These are phyloP conservation scores for Sporothrix dimorphospora DNA, from an alignment of 2,329 filamentous ascomycete genomes.

Conservation along the genomic window DNA sequence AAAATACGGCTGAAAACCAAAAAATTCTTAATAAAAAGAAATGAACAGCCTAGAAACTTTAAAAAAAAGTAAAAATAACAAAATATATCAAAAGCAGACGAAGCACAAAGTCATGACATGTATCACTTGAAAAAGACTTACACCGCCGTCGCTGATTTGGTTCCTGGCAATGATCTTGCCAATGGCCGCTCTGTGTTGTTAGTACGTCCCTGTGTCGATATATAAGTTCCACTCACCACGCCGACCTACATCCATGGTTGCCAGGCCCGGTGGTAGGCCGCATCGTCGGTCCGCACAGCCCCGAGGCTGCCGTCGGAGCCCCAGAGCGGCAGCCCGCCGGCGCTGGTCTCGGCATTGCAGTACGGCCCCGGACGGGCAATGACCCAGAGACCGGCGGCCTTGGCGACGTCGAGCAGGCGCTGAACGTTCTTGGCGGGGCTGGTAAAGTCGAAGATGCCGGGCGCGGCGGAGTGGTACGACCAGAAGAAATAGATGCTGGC, in stretches of 20 bases:
- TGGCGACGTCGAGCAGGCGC: conserved; percentile 76
- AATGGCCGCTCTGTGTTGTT: conserved; percentile 49
- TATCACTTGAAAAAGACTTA: conserved; percentile 14
- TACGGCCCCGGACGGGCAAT: conserved; percentile 62
- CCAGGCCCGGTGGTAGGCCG: conserved; percentile 62
- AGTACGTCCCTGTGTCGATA: conserved; percentile 54
- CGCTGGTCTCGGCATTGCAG: conserved; percentile 65
- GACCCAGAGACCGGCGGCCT: conserved; percentile 73
- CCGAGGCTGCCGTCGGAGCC: conserved; percentile 66
- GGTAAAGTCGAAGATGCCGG: conserved; percentile 70
- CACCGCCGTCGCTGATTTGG: conserved; percentile 80
- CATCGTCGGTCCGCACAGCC: conserved; percentile 63
- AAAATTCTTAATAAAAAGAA: no score
- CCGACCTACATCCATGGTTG: conserved; percentile 30
- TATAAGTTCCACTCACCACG: not conserved
- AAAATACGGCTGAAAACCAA: no score
- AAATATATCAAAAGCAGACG: no score
- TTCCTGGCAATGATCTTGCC: conserved; percentile 69
- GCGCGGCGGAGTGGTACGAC: conserved; percentile 64
- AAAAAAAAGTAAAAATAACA: no score
- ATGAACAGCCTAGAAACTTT: no score
- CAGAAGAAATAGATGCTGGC: conserved; percentile 53
- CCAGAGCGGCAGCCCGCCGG: conserved; percentile 83
- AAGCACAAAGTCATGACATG: no score
- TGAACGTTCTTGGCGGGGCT: conserved; percentile 60